Evolutionary conservation across 1,284 basidiomycete genomes (phyloP).

Genomic region (Marasmius oreades): DNA sequence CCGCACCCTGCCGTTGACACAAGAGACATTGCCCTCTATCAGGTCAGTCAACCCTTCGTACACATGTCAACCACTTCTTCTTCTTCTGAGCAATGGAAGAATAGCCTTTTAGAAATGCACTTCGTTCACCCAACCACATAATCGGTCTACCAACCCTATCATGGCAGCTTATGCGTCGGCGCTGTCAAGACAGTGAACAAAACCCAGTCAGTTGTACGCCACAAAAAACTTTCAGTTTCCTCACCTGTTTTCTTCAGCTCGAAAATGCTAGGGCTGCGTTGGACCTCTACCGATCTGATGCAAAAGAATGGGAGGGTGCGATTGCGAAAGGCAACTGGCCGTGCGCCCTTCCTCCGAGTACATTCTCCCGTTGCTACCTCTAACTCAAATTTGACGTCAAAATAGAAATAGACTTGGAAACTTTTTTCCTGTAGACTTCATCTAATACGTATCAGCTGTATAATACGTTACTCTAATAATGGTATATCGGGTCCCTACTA

Average conservation of each 20-base stretch:
- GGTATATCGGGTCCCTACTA: slow-evolving; percentile 57
- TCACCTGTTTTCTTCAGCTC: slow-evolving; percentile 39
- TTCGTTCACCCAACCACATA: slow-evolving; percentile 60
- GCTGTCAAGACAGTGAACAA: slow-evolving; percentile 65
- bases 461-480: background rate
- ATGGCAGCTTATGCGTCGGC: slow-evolving; percentile 76
- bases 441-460: too few relatives aligned
- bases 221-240: background rate
- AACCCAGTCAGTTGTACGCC: slow-evolving; percentile 53
- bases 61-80: too few relatives aligned
- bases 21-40: slow-evolving; percentile 77
- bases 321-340: slow-evolving; percentile 68
- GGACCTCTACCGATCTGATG: slow-evolving; percentile 71
- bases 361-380: slow-evolving; percentile 74
- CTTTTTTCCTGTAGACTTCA: too few relatives aligned
- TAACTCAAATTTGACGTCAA: slow-evolving; percentile 22
- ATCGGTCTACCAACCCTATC: slow-evolving; percentile 72
- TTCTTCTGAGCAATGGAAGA: slow-evolving; percentile 7
- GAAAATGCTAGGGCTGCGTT: slow-evolving; percentile 75
- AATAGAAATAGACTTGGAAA: too few relatives aligned
- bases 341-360: slow-evolving; percentile 68
- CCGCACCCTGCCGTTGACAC: slow-evolving; percentile 76
- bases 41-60: slow-evolving; percentile 33
- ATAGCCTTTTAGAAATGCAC: slow-evolving; percentile 66
- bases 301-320: slow-evolving; percentile 62